phyloP scores from a whole-genome alignment of 2,329 filamentous ascomycete species.

The Paecilomyces variotii region DNA sequence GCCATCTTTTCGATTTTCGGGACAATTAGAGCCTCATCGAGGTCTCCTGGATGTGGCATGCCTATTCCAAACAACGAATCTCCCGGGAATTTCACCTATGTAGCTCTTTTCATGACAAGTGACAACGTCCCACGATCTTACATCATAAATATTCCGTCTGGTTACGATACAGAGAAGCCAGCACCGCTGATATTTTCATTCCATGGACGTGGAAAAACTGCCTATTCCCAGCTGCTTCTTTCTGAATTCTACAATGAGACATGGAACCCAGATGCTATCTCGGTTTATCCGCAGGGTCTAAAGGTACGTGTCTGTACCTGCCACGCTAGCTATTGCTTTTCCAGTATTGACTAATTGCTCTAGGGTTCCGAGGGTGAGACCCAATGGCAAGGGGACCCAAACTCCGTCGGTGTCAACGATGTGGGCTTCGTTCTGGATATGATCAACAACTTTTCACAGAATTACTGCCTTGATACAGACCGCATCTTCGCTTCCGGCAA shows the following conservation, averaged over 20 bases:
- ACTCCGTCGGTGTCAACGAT: slow-evolving; percentile 33
- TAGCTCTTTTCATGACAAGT: background rate
- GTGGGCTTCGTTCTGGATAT: slow-evolving; percentile 39
- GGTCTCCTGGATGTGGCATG: background rate
- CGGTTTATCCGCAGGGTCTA: slow-evolving; percentile 39
- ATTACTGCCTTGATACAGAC: slow-evolving; percentile 39
- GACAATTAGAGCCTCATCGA: background rate
- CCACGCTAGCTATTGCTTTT: background rate
- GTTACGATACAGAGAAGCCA: slow-evolving; percentile 29
- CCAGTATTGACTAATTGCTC: background rate
- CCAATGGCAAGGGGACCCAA: slow-evolving; percentile 39
- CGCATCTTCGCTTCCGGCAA: slow-evolving; percentile 44
- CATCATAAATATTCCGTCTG: slow-evolving; percentile 16
- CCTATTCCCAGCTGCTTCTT: slow-evolving; percentile 39
- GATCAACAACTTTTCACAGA: slow-evolving; percentile 18
- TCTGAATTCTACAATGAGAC: slow-evolving; percentile 39
- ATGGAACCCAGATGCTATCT: slow-evolving; percentile 38
- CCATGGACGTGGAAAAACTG: slow-evolving; percentile 12
- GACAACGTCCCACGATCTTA: slow-evolving; percentile 10
- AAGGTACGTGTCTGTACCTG: slow-evolving; percentile 21
- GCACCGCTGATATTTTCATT: slow-evolving; percentile 14
- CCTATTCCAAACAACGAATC: background rate
- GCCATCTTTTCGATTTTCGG: background rate
- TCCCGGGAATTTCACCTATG: background rate
- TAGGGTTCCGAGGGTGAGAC: slow-evolving; percentile 19